Evolutionary conservation across 2,329 filamentous ascomycete genomes (phyloP).

Genomic region (Ceratocystiopsis brevicomis): DNA sequence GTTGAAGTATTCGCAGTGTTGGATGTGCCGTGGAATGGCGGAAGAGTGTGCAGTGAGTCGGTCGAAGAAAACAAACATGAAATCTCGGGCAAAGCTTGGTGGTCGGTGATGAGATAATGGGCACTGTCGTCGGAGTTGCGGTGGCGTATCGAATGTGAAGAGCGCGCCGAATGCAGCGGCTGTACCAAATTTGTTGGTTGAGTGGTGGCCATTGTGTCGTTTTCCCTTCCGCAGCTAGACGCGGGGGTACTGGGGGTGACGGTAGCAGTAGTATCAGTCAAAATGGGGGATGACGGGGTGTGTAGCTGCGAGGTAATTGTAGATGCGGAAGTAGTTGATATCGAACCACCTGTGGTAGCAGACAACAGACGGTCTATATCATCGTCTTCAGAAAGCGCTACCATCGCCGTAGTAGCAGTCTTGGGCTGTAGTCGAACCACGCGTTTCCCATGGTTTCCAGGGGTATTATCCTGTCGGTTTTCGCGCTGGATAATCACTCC

Average conservation of each 20-base stretch:
- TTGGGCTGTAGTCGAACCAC: constrained; percentile 26
- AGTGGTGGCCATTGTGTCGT: no score
- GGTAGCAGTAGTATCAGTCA: constrained; percentile 1
- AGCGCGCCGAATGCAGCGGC: no score
- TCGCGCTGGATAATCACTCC: constrained; percentile 46
- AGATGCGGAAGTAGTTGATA: neutral
- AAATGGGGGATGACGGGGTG: neutral
- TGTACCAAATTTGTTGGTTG: no score
- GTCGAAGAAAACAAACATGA: no score
- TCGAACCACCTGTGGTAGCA: neutral
- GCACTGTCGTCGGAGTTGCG: no score
- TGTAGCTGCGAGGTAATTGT: neutral
- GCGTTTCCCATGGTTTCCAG: constrained; percentile 60
- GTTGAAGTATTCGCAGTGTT: no score
- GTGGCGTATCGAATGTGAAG: no score
- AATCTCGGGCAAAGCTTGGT: no score
- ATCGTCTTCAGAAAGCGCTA: constrained; percentile 13
- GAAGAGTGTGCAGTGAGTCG: no score
- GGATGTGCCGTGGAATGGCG: no score
- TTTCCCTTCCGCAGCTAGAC: neutral
- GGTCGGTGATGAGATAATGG: no score
- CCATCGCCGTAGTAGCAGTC: neutral
- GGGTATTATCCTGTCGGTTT: constrained; percentile 70
- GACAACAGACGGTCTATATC: constrained; percentile 1
- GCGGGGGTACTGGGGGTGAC: constrained; percentile 14